Base-by-base conservation (phyloP, 306 rosid species). In the Corylus heterophylla region DNA sequence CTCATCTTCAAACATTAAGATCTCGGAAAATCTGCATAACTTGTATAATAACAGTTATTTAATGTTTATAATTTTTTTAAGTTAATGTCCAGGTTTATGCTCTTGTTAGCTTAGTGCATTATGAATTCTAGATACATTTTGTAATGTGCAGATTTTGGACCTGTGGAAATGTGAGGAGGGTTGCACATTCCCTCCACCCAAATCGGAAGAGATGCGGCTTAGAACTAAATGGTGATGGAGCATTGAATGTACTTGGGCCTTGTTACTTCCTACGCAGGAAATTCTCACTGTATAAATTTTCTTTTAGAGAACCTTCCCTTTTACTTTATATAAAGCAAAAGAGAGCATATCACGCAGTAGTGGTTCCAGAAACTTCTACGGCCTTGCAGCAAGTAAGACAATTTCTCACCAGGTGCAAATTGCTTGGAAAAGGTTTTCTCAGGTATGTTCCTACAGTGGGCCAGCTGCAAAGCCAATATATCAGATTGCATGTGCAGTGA, bases 401-500 rank as follows among this genome's bases (percentile, higher is more conserved):
- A 79, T 86, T 80, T 83, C 82, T 75, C 88, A 82, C 27, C 86
- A 84, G 82, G 82, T 85, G 72, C 90, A 62, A 66, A 59, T 83
- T 80, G n/a, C 89, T 64, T 87, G 92, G 95, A 90, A 81, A 76
- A 90, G 76, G 86, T 68, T 87, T 54, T 87, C 82, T 81, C 87
- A 81, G 31, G 52, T 82, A 76, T 85, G 85, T 75, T 78, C 85
- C 70, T 81, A 74, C 81, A 78, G 80, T 59, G 88, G 87, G 49
- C 80, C 88, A 50, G 69, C 85, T 55, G 87, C 84, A 75, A 84
- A 78, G 9, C 96, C 90, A 12, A 82, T 84, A 58, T 82, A 86
- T 78, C 88, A 48, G 79, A 85, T 90, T 88, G 91, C 92, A 50
- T 86, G 92, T 82, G 93, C 83, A 0, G 87, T 92, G 59, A 90